Conservation (phyloP, 2,329 filamentous ascomycete genomes). For the Penicillium sp. region DNA sequence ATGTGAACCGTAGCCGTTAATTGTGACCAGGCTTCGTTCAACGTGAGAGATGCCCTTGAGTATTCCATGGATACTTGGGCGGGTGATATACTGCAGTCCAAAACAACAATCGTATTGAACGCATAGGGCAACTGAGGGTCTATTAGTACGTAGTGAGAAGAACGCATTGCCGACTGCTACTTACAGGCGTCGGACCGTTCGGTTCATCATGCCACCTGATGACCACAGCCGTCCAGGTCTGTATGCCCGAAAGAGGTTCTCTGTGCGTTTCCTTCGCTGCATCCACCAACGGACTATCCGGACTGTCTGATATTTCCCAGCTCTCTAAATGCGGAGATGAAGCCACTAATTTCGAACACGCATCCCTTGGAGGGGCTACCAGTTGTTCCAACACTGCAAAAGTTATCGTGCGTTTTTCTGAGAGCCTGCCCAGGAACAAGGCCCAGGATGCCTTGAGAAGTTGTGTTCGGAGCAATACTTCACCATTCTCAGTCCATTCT, state of each 20-base stretch:
- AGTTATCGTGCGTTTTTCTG: not conserved
- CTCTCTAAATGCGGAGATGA: not conserved
- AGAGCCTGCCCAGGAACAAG: not conserved
- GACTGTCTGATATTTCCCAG: not conserved
- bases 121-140: not conserved
- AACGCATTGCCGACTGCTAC: not conserved
- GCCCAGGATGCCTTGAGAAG: not conserved
- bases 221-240: not conserved
- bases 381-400: not conserved
- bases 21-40: not conserved
- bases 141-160: not conserved
- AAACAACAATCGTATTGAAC: not conserved
- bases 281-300: not conserved
- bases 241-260: not conserved
- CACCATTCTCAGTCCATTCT: not conserved
- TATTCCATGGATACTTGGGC: not conserved
- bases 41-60: not conserved
- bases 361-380: not conserved
- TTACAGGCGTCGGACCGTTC: not conserved
- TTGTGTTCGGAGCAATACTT: not conserved
- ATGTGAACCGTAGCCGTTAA: not conserved
- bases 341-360: not conserved
- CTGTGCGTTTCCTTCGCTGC: not conserved
- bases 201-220: not conserved
- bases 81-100: not conserved